A percentile compares a stretch with the other conserved stretches of the same genome.
phyloP scores from a whole-genome alignment of 2,329 filamentous ascomycete genomes.

The Pseudogymnoascus sp. region DNA sequence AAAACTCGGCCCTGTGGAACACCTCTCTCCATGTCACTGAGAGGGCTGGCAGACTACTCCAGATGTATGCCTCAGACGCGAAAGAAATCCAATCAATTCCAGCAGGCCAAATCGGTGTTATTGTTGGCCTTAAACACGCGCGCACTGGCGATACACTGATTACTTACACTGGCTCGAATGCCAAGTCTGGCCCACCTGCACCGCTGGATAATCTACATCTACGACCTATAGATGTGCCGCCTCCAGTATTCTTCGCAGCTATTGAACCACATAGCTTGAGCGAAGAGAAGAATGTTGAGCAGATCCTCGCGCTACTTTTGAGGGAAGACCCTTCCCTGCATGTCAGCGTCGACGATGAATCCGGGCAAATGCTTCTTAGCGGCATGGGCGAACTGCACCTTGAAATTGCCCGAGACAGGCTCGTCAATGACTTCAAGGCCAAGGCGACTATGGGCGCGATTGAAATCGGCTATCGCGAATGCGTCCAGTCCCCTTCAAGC shows the following conservation, averaged over 20 bases:
- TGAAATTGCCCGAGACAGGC: conserved; percentile 81
- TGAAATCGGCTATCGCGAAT: conserved; percentile 92
- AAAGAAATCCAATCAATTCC: conserved; percentile 74
- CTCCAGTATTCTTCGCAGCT: conserved; percentile 93
- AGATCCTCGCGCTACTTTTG: conserved; percentile 68
- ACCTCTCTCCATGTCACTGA: conserved; percentile 76
- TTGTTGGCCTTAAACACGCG: conserved; percentile 83
- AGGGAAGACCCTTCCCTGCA: conserved; percentile 90
- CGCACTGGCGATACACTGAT: conserved; percentile 90
- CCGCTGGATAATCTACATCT: conserved; percentile 71
- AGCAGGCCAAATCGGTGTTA: conserved; percentile 87
- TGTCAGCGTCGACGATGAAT: conserved; percentile 78
- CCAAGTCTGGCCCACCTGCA: conserved; percentile 57
- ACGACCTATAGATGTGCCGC: conserved; percentile 79
- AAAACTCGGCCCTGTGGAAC: conserved; percentile 75
- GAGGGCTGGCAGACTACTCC: conserved; percentile 70
- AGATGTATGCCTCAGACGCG: conserved; percentile 83
- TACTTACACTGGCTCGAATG: conserved; percentile 56
- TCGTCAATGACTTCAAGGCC: conserved; percentile 82
- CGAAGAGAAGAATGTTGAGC: conserved; percentile 72
- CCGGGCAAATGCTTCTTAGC: conserved; percentile 84
- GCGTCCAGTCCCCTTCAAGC: conserved; percentile 51
- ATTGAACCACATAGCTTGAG: conserved; percentile 73
- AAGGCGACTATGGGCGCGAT: conserved; percentile 82
- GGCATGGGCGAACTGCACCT: conserved; percentile 96